Conservation (phyloP, 257 asterid species). For the Plectranthus barbatus region DNA sequence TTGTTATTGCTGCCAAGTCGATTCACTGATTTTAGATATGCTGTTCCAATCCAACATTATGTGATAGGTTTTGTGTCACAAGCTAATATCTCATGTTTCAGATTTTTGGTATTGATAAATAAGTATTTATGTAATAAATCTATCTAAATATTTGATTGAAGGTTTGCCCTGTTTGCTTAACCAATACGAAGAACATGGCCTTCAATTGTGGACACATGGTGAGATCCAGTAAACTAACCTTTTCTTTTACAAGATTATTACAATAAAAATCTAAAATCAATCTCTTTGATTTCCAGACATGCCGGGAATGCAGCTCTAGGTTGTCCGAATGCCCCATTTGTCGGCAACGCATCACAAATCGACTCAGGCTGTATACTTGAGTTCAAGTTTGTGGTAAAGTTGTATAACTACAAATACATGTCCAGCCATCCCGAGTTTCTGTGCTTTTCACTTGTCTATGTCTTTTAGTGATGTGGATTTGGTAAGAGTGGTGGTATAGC, state of each 20-base stretch:
- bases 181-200: slow-evolving; percentile 53
- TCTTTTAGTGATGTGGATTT: not conserved
- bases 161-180: slow-evolving; percentile 69
- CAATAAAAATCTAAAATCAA: not conserved
- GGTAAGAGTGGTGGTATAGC: not conserved
- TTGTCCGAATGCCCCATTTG: slow-evolving; percentile 70
- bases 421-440: not conserved
- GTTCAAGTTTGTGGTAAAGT: too few relatives aligned
- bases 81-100: not conserved
- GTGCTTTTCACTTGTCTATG: not conserved
- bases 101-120: not conserved
- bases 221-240: slow-evolving; percentile 6
- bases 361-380: slow-evolving; percentile 56
- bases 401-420: too few relatives aligned
- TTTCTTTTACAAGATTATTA: not conserved
- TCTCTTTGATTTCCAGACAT: slow-evolving; percentile 45
- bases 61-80: not conserved
- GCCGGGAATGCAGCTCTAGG: slow-evolving; percentile 60
- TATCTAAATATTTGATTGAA: slow-evolving; percentile 16
- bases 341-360: slow-evolving; percentile 56
- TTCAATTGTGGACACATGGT: slow-evolving; percentile 82
- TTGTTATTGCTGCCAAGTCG: too few relatives aligned
- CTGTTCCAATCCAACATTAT: not conserved
- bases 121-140: not conserved
- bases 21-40: not conserved